These are phyloP conservation scores for Rhizopogon rudus DNA, from an alignment of 768 basidiomycete species.

Conservation along the genomic window DNA sequence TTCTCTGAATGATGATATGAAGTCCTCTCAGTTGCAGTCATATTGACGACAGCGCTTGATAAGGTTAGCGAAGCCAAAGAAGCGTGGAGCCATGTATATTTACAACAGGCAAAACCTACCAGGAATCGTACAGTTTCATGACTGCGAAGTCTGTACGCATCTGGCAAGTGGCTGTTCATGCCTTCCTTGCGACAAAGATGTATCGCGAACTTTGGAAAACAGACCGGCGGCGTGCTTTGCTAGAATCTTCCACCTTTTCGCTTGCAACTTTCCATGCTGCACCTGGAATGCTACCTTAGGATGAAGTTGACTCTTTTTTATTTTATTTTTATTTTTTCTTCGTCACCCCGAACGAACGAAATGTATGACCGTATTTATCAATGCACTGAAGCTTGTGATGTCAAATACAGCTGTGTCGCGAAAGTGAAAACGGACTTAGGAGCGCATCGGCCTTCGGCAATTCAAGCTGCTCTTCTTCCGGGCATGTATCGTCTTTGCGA, in stretches of 20 bases:
- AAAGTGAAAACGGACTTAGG: too few relatives aligned
- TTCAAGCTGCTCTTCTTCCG: too few relatives aligned
- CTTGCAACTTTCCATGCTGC: too few relatives aligned
- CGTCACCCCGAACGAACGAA: too few relatives aligned
- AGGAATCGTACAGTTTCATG: background rate
- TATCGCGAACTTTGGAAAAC: background rate
- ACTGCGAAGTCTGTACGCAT: background rate
- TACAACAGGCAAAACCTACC: background rate
- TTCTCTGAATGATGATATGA: background rate
- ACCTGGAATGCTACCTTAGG: background rate
- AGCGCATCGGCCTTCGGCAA: too few relatives aligned
- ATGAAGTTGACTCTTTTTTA: too few relatives aligned
- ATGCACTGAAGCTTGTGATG: too few relatives aligned
- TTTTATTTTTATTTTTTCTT: too few relatives aligned
- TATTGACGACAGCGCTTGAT: background rate
- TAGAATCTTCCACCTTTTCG: background rate
- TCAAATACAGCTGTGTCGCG: too few relatives aligned
- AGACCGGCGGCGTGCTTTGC: background rate
- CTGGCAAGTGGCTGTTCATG: background rate
- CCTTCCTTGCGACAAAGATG: background rate
- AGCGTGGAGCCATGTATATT: background rate
- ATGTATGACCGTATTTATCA: too few relatives aligned
- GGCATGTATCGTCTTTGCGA: too few relatives aligned
- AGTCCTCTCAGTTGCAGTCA: background rate
- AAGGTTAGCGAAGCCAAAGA: background rate